Evolutionary conservation across 2,329 filamentous ascomycete species (phyloP), one percentile per base, ranked within the genome.

Genomic region (Cadophora gregata): DNA sequence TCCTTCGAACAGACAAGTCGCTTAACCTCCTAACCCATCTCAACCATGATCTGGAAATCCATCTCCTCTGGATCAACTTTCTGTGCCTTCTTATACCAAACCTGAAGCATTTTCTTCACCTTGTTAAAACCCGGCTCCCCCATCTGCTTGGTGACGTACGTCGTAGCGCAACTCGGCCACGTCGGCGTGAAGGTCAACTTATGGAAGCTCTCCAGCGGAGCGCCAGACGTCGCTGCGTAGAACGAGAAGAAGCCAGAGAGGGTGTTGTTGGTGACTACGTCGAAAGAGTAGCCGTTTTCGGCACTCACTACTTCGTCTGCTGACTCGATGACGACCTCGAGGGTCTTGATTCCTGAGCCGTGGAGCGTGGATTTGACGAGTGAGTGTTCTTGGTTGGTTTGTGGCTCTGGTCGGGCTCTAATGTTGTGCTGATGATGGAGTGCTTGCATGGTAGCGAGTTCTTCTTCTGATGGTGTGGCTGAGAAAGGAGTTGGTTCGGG

Each of bases 401-500:
- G n/a, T 19, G n/a, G 12, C 24, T 42, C 14, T 19, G 38, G 8
- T 2, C 5, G 38, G 14, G 14, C 7, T 16, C 14, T 42, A 16
- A 16, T 42, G 38, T 3, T 19, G 6, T 7, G 24, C 8, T 2
- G 21, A 19, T 25, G 14, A 19, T 45, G 33, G 6, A 25, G 33
- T n/a, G 6, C 33, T 19, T n/a, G 4, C 1, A 59, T 21, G 21
- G 24, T 16, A 36, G 56, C 36, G n/a, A 47, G 19, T n/a, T 59
- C 24, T 19, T 27, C 36, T 47, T 47, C 16, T 9, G 56, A 59
- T 29, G 36, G 56, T n/a, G 10, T 59, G 4, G 36, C 56, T n/a
- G 56, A 59, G 56, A 59, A 59, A 6, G 56, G 56, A 31, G 4
- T 42, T n/a, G 36, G 33, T n/a, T 47, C 38, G 12, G 42, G 56